Evolutionary conservation across 441 rosid genomes (phyloP).

Genomic region (Macaranga tanarius): DNA sequence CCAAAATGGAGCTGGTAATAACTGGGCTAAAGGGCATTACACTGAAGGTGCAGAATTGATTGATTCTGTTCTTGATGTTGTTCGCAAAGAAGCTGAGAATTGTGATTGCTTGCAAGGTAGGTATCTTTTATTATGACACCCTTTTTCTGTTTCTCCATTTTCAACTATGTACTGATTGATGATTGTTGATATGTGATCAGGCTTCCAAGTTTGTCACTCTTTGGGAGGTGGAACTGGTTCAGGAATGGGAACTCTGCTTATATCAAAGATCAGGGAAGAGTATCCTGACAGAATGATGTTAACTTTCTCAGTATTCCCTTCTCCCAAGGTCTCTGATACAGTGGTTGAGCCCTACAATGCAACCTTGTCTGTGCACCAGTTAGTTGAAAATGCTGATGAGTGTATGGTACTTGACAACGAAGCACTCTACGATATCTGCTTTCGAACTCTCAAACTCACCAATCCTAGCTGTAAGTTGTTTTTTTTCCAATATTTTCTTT

Average conservation of each 20-base stretch:
- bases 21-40: constrained; percentile 57
- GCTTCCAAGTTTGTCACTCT: constrained; percentile 51
- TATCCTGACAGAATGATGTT: constrained; percentile 54
- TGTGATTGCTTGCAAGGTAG: constrained; percentile 55
- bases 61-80: constrained; percentile 52
- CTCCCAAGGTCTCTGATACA: constrained; percentile 50
- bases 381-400: constrained; percentile 53
- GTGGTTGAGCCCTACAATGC: constrained; percentile 55
- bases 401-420: constrained; percentile 52
- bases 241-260: constrained; percentile 52
- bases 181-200: constrained; percentile 19
- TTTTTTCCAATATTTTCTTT: background rate
- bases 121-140: background rate
- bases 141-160: background rate
- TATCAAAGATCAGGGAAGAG: constrained; percentile 53
- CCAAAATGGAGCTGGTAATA: constrained; percentile 62
- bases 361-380: constrained; percentile 52
- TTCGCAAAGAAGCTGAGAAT: constrained; percentile 51
- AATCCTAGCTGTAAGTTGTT: constrained; percentile 49
- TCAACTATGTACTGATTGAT: background rate
- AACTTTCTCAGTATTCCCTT: constrained; percentile 50
- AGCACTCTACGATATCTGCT: constrained; percentile 52
- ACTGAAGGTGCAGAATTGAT: constrained; percentile 55
- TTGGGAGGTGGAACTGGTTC: constrained; percentile 55
- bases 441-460: constrained; percentile 47